Evolutionary conservation across 2,329 filamentous ascomycete genomes (phyloP), one percentile per base, ranked within the genome.

Genomic region (Fusarium stilboides): DNA sequence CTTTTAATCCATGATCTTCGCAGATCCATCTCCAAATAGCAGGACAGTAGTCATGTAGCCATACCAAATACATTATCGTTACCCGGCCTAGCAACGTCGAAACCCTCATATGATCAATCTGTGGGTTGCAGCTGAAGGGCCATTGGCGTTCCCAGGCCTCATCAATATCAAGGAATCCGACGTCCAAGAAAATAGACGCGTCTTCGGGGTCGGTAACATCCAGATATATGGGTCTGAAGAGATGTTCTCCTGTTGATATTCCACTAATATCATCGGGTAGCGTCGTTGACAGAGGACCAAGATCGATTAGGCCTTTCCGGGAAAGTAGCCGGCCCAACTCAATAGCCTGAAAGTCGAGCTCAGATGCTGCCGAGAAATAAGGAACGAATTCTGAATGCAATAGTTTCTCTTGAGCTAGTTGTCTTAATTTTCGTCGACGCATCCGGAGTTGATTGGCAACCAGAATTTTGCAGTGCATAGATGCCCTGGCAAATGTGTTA

Each of bases 231-330:
- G 37, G n/a, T 2, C 12, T 13, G 13, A 6, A 15, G 6, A 4
- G 3, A 0, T 5, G 6, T 19, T 6, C 5, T 6, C 5, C 15
- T 9, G 7, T 4, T 3, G 22, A 4, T 6, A 31, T 0, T 2
- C 4, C 1, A 5, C 12, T 8, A 1, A 17, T 15, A 14, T 31
- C 15, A 0, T 9, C 6, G 2, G 22, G 8, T 8, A 31, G 5
- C 2, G 5, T 10, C 5, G 55, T 39, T 8, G 47, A 45, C 1
- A 33, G 5, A 4, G 39, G 14, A 1, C 33, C 39, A 10, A 58
- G 37, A 0, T 8, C 14, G 1, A 20, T 9, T 0, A 19, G 10
- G 2, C 15, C 5, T 12, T 31, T 54, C 2, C 14, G n/a, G 5
- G 4, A 0, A 13, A 58, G 31, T 3, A 20, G 6, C 3, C 15